phyloP scores from a whole-genome alignment of 495 filamentous ascomycete genomes.

The Penicillium subrubescens region DNA sequence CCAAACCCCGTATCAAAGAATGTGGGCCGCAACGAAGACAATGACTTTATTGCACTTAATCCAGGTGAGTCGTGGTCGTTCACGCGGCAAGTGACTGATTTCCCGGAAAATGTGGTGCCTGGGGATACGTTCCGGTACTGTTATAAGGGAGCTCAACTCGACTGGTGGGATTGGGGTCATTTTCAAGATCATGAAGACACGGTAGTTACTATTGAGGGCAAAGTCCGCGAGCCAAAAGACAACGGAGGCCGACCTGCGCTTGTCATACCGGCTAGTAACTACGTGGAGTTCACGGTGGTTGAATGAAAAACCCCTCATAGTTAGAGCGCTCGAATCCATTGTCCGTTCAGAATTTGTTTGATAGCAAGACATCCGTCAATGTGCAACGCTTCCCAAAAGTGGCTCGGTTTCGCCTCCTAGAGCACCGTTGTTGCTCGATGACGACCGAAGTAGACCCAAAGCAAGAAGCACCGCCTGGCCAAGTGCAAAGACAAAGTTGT shows the following conservation, averaged over 20 bases:
- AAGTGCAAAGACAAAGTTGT: slow-evolving; percentile 6
- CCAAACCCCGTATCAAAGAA: neutral
- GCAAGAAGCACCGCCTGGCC: slow-evolving; percentile 3
- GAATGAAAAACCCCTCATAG: neutral
- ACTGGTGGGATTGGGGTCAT: slow-evolving; percentile 12
- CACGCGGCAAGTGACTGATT: slow-evolving; percentile 7
- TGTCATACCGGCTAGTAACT: neutral
- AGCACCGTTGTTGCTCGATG: neutral
- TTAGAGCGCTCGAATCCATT: neutral
- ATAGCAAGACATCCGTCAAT: neutral
- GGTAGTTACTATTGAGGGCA: neutral
- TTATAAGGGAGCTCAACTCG: slow-evolving; percentile 4
- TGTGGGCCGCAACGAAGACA: neutral
- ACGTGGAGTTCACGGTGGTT: neutral
- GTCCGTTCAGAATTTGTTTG: neutral
- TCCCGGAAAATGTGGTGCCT: slow-evolving; percentile 1
- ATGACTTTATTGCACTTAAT: neutral
- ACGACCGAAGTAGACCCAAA: neutral
- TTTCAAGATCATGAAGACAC: slow-evolving; percentile 6
- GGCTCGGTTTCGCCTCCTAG: slow-evolving; percentile 3
- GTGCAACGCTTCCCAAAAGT: neutral
- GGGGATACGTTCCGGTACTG: slow-evolving; percentile 4
- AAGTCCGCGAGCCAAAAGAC: neutral
- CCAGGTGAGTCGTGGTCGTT: slow-evolving; percentile 10
- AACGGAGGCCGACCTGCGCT: neutral